These are phyloP conservation scores for Rhizopus stolonifer DNA, from an alignment of 371 early-diverging fungal species.

Conservation along the genomic window DNA sequence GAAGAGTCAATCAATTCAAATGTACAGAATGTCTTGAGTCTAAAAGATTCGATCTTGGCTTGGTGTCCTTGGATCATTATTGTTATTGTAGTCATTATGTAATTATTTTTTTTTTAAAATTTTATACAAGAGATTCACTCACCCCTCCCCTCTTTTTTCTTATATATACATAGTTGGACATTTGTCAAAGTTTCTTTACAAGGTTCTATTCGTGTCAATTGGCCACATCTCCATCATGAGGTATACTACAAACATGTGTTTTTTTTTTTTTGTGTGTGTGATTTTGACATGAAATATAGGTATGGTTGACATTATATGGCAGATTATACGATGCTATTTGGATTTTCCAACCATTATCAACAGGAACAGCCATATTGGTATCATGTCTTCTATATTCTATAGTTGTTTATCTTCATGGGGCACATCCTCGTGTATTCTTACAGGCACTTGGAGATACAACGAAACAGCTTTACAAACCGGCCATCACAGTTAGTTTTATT, in stretches of 20 bases:
- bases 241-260: conserved; percentile 2
- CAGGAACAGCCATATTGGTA: conserved; percentile 42
- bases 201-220: conserved; percentile 31
- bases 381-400: conserved; percentile 24
- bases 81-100: conserved; percentile 40
- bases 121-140: too few species aligned
- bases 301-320: conserved; percentile 41
- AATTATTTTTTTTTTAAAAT: not conserved
- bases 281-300: not conserved
- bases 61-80: conserved; percentile 45
- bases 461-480: conserved; percentile 35
- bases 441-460: conserved; percentile 24
- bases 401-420: conserved; percentile 26
- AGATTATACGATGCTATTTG: conserved; percentile 44
- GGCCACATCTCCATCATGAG: conserved; percentile 38
- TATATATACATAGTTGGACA: conserved; percentile 37
- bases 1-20: not conserved
- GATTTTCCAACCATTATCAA: conserved; percentile 43
- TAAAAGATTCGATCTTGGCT: conserved; percentile 29
- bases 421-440: conserved; percentile 17
- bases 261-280: too few species aligned
- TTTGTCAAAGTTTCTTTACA: conserved; percentile 28
- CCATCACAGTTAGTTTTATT: conserved; percentile 42
- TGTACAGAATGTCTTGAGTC: not conserved
- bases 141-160: too few species aligned